Percentiles rank a stretch among this genome's conserved stretches.
phyloP scores from a whole-genome alignment of 73 alveolate species.

The Paraurostyla sp. region DNA sequence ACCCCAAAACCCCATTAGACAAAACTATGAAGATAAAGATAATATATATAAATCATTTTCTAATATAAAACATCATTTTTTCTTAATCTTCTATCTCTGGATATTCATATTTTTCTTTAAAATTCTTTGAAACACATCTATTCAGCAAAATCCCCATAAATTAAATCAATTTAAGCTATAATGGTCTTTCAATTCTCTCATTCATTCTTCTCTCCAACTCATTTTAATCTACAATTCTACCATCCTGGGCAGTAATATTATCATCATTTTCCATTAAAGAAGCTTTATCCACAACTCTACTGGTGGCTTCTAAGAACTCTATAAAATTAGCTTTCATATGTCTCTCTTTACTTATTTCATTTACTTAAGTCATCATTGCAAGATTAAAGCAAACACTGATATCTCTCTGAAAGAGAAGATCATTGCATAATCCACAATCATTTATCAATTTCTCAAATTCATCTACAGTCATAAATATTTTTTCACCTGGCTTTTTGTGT shows the following conservation, averaged over 20 bases:
- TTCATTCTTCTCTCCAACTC: background rate
- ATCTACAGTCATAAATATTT: slow-evolving; percentile 64
- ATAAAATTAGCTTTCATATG: slow-evolving; percentile 56
- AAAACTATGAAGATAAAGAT: background rate
- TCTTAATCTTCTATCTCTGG: slow-evolving; percentile 1
- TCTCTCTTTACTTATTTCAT: slow-evolving; percentile 61
- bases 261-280: background rate
- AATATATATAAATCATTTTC: background rate
- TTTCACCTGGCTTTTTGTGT: slow-evolving; percentile 68
- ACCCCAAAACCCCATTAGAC: slow-evolving; percentile 1
- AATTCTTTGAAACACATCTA: background rate
- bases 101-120: slow-evolving; percentile 39
- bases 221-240: background rate
- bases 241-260: background rate
- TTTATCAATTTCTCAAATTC: slow-evolving; percentile 56
- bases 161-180: background rate
- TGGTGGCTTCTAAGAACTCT: slow-evolving; percentile 65
- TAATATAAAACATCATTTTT: background rate
- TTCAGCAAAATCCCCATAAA: background rate
- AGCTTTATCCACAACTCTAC: slow-evolving; percentile 63
- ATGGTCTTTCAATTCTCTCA: slow-evolving; percentile 5
- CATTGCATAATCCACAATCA: slow-evolving; percentile 52
- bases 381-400: slow-evolving; percentile 41
- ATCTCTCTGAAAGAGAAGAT: slow-evolving; percentile 63
- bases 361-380: slow-evolving; percentile 70